Conservation (phyloP, 1,284 basidiomycete genomes). For the Ceratobasidium papillatum region DNA sequence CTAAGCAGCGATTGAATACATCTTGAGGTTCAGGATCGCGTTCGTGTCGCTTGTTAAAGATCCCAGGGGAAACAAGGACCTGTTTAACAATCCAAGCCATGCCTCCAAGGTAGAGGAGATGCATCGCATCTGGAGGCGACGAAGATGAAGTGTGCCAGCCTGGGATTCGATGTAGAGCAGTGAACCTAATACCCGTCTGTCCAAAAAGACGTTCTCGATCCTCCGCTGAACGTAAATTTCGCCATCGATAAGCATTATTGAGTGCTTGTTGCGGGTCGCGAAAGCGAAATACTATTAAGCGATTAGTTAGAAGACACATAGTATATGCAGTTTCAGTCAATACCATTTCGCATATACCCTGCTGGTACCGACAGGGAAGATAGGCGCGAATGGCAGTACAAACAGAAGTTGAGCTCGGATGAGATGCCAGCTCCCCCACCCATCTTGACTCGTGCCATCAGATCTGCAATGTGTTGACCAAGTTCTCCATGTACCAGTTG, state of each 20-base stretch:
- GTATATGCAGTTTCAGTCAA: not conserved
- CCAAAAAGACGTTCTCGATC: not conserved
- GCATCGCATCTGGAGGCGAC: conserved; percentile 33
- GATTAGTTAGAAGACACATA: not conserved
- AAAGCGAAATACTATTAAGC: not conserved
- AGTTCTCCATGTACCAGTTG: not conserved
- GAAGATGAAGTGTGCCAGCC: conserved; percentile 26
- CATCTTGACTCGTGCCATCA: not conserved
- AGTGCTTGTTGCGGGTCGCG: not conserved
- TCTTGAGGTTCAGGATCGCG: not conserved
- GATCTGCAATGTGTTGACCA: not conserved
- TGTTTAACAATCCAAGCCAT: conserved; percentile 39
- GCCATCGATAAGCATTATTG: conserved; percentile 9
- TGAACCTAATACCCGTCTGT: conserved; percentile 16
- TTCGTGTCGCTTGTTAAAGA: not conserved
- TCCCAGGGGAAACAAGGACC: conserved; percentile 16
- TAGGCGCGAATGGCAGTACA: not conserved
- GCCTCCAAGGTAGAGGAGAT: conserved; percentile 31
- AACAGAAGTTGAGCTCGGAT: conserved; percentile 14
- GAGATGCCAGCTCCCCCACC: conserved; percentile 8
- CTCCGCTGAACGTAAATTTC: not conserved
- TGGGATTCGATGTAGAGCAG: not conserved
- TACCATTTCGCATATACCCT: not conserved
- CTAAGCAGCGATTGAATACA: not conserved
- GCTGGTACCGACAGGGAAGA: not conserved